Conservation (phyloP, 2,329 filamentous ascomycete species). For the Penicillium sp. region DNA sequence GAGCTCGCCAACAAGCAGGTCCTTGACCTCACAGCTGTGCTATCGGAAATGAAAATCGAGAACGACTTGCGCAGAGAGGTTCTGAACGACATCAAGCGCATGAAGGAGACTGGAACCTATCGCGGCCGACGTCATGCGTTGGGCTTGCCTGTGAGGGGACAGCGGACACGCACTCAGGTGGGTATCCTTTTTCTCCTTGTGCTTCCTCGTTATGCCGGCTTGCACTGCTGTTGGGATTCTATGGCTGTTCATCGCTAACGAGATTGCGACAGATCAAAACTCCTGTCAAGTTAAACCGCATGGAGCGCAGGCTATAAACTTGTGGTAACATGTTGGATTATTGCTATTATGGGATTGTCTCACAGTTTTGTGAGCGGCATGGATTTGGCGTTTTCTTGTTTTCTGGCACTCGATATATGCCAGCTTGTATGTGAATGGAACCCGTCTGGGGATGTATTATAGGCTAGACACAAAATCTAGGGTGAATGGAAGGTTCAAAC, state of each 20-base stretch:
- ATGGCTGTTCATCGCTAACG: conserved; percentile 19
- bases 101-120: conserved; percentile 89
- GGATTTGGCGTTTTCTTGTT: conserved; percentile 27
- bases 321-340: conserved; percentile 8
- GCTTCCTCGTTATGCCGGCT: background rate
- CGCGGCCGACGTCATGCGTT: conserved; percentile 88
- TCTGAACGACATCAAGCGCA: conserved; percentile 75
- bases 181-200: conserved; percentile 18
- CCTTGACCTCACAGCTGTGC: conserved; percentile 74
- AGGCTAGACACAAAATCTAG: conserved; percentile 13
- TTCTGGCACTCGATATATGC: conserved; percentile 17
- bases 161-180: conserved; percentile 76
- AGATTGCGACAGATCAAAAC: conserved; percentile 51
- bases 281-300: conserved; percentile 56
- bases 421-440: conserved; percentile 21
- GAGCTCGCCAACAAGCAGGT: conserved; percentile 71
- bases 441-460: conserved; percentile 22
- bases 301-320: conserved; percentile 50
- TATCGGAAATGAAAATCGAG: conserved; percentile 90
- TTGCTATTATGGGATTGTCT: conserved; percentile 23
- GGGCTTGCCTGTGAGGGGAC: conserved; percentile 84
- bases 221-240: background rate
- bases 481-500: conserved; percentile 3
- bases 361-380: conserved; percentile 24
- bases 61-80: conserved; percentile 76